These are phyloP conservation scores for Leucogyrophana mollusca DNA, from an alignment of 768 basidiomycete species.

Conservation along the genomic window DNA sequence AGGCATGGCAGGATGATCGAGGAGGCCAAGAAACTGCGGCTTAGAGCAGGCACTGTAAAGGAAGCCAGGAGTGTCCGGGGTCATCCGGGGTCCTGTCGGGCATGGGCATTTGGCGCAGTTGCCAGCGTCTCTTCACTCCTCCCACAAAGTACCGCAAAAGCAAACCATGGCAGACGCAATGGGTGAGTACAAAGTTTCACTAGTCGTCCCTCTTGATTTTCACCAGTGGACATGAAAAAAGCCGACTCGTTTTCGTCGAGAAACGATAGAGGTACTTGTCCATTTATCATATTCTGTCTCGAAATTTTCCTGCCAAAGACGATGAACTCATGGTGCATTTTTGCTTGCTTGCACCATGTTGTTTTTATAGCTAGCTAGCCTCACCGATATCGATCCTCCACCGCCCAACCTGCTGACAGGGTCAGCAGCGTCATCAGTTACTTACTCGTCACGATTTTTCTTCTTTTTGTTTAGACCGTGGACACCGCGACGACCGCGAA, in stretches of 20 bases:
- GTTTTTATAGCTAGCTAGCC: constrained; percentile 67
- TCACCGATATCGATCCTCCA: constrained; percentile 33
- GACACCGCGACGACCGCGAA: constrained; percentile 63
- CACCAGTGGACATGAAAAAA: constrained; percentile 23
- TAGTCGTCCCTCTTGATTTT: constrained; percentile 20
- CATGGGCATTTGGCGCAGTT: constrained; percentile 18
- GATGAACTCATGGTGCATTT: constrained; percentile 65
- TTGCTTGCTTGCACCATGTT: constrained; percentile 41
- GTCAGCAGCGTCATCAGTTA: constrained; percentile 42
- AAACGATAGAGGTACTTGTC: constrained; percentile 35
- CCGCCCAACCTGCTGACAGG: constrained; percentile 39
- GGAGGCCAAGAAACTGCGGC: constrained; percentile 1
- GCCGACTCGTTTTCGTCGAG: constrained; percentile 27
- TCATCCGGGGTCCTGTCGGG: constrained; percentile 11
- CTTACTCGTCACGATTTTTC: constrained; percentile 51
- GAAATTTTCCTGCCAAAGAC: constrained; percentile 42
- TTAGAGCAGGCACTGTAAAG: constrained; percentile 8
- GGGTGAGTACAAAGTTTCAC: constrained; percentile 43
- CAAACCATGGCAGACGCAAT: constrained; percentile 49
- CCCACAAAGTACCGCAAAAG: constrained; percentile 23
- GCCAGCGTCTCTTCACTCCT: constrained; percentile 11
- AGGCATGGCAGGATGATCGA: constrained; percentile 41
- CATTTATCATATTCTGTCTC: constrained; percentile 31
- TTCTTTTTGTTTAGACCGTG: constrained; percentile 55
- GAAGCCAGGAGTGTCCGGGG: no score